Evolutionary conservation across 139 green algal species (phyloP).

Genomic region (Chlorella sp.): DNA sequence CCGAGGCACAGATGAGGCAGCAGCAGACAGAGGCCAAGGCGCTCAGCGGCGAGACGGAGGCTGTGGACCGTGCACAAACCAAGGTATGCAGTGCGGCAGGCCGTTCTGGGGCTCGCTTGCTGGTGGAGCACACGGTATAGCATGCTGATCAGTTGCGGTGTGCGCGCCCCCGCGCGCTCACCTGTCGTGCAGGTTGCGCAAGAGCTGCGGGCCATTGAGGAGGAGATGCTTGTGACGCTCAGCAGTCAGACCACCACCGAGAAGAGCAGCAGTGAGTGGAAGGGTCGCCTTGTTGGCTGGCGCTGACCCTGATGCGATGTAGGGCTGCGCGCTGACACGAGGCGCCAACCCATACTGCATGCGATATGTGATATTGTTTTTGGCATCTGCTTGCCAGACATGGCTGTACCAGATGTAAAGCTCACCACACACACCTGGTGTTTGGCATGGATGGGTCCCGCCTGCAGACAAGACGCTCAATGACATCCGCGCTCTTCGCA

Average conservation of each 20-base stretch:
- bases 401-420: no score
- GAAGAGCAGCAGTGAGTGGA: slow-evolving; percentile 44
- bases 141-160: no score
- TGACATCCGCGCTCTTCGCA: slow-evolving; percentile 44
- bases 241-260: slow-evolving; percentile 75
- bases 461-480: slow-evolving; percentile 44
- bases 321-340: no score
- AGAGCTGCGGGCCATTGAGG: slow-evolving; percentile 40
- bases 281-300: not conserved
- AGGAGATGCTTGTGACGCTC: slow-evolving; percentile 60
- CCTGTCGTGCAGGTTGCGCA: not conserved
- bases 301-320: no score
- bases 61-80: slow-evolving; percentile 31
- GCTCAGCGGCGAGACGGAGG: slow-evolving; percentile 16
- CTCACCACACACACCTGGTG: no score
- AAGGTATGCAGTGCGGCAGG: slow-evolving; percentile 14
- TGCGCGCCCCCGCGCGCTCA: no score
- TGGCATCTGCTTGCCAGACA: no score
- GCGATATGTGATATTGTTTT: no score
- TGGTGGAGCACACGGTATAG: no score
- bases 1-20: slow-evolving; percentile 44
- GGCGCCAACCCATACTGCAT: no score
- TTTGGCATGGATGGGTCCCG: no score
- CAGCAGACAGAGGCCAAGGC: slow-evolving; percentile 38
- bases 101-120: no score